Evolutionary conservation across 306 rosid genomes (phyloP).

Genomic region (Rosa persica): DNA sequence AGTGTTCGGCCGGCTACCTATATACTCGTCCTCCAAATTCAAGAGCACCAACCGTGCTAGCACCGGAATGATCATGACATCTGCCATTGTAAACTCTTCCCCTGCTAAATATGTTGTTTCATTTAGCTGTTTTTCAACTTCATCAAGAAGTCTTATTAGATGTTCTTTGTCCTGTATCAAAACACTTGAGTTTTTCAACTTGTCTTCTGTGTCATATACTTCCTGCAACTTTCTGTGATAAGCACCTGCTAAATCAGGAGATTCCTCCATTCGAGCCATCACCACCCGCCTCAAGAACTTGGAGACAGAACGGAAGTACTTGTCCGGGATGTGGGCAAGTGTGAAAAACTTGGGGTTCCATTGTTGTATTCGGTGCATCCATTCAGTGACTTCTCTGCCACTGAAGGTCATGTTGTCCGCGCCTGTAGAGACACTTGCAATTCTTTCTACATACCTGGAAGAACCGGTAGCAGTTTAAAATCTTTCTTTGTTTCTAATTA

Average conservation of each 20-base stretch:
- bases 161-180: conserved; percentile 55
- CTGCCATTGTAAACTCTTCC: conserved; percentile 82
- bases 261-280: conserved; percentile 88
- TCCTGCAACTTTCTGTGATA: conserved; percentile 76
- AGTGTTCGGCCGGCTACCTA: conserved; percentile 59
- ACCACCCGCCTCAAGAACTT: conserved; percentile 73
- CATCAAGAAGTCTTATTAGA: conserved; percentile 65
- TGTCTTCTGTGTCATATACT: conserved; percentile 82
- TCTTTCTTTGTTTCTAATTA: background rate
- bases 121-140: conserved; percentile 60
- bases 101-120: conserved; percentile 67
- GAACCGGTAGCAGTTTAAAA: conserved; percentile 19
- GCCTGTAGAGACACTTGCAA: conserved; percentile 72
- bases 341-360: conserved; percentile 82
- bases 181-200: conserved; percentile 57
- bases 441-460: conserved; percentile 89
- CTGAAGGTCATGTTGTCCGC: conserved; percentile 38
- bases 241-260: conserved; percentile 77
- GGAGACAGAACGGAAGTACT: conserved; percentile 57
- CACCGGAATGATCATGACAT: conserved; percentile 73
- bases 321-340: conserved; percentile 69
- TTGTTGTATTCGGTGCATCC: conserved; percentile 89
- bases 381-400: conserved; percentile 62
- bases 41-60: conserved; percentile 64
- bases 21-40: conserved; percentile 62